phyloP scores from a whole-genome alignment of 345 rosid genomes.

The Camelina sativa region DNA sequence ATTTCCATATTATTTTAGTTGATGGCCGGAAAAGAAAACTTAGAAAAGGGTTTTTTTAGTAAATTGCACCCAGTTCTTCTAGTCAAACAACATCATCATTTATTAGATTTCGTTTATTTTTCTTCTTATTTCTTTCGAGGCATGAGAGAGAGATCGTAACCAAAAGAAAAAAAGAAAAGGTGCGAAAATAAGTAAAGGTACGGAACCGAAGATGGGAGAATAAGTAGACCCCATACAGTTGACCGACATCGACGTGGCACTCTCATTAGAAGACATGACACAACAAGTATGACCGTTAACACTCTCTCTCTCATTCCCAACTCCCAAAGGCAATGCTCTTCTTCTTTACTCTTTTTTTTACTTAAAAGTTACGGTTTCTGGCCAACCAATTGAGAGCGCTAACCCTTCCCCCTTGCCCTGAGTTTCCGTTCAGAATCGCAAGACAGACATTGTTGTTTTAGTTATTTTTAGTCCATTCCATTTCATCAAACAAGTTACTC shows the following conservation, averaged over 20 bases:
- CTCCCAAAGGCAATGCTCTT: not conserved
- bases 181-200: not conserved
- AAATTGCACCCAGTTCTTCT: conserved; percentile 8
- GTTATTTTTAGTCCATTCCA: not conserved
- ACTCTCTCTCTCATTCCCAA: conserved; percentile 5
- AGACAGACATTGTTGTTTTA: not conserved
- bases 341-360: too few relatives aligned
- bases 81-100: not conserved
- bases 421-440: too few relatives aligned
- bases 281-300: conserved; percentile 23
- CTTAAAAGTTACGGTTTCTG: too few relatives aligned
- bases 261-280: not conserved
- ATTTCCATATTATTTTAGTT: too few relatives aligned
- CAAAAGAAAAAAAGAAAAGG: not conserved
- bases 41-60: too few relatives aligned
- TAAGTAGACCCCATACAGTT: conserved; percentile 28
- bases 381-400: too few relatives aligned
- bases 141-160: too few relatives aligned
- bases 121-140: too few relatives aligned
- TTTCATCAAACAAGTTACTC: conserved; percentile 30
- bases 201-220: not conserved
- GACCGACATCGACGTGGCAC: conserved; percentile 34
- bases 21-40: too few relatives aligned
- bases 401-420: too few relatives aligned
- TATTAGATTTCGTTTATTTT: not conserved